A percentile compares a stretch with the other conserved stretches of the same genome.
phyloP scores from a whole-genome alignment of 805 yeast species.

The Wickerhamomyces chambardii region DNA sequence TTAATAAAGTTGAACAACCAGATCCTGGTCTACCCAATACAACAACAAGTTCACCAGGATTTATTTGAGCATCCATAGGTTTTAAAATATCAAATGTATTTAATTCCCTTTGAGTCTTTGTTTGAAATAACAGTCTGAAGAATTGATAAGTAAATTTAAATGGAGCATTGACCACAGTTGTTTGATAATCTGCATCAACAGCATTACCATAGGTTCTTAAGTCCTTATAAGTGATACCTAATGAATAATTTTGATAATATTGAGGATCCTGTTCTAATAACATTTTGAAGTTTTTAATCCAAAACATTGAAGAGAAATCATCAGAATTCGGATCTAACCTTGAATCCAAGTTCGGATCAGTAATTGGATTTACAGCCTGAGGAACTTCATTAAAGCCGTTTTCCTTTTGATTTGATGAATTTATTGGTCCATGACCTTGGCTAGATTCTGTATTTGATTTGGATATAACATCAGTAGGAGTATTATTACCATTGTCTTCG shows the following conservation, averaged over 20 bases:
- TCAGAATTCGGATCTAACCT: slow-evolving; percentile 50
- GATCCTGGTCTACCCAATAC: slow-evolving; percentile 74
- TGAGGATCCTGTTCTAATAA: slow-evolving; percentile 46
- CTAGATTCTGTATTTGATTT: no score
- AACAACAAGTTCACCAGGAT: slow-evolving; percentile 58
- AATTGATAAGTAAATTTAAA: slow-evolving; percentile 21
- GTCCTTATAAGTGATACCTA: slow-evolving; percentile 52
- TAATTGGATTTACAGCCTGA: background rate
- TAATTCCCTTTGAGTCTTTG: slow-evolving; percentile 11
- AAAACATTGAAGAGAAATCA: slow-evolving; percentile 48
- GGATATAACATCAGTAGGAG: no score
- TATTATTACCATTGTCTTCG: slow-evolving; percentile 1
- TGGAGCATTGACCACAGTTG: slow-evolving; percentile 40
- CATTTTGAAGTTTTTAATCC: slow-evolving; percentile 60
- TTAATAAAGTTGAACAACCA: slow-evolving; percentile 65
- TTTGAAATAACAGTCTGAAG: slow-evolving; percentile 12
- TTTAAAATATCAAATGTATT: slow-evolving; percentile 42
- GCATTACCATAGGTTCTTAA: slow-evolving; percentile 59
- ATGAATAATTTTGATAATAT: slow-evolving; percentile 49
- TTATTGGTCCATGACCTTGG: no score
- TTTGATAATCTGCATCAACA: slow-evolving; percentile 58
- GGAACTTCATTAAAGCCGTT: no score
- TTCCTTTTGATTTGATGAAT: no score
- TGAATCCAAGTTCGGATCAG: slow-evolving; percentile 17
- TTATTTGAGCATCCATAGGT: slow-evolving; percentile 55